phyloP scores from a whole-genome alignment of 73 alveolate species.

The Paraurostyla sp. region DNA sequence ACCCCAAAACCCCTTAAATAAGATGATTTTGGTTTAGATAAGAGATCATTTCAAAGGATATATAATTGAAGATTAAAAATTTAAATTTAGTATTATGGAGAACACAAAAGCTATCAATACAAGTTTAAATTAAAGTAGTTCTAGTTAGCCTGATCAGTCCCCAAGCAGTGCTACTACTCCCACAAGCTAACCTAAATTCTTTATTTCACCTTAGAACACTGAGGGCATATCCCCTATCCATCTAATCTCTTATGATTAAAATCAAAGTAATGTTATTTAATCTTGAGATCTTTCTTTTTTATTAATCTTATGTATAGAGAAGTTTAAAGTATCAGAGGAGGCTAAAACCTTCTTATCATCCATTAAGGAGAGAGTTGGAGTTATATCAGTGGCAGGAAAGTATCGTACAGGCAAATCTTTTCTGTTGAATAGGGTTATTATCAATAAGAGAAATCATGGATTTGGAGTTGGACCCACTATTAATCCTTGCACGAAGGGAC shows the following conservation, averaged over 20 bases:
- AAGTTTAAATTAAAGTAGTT: neutral
- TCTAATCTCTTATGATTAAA: neutral
- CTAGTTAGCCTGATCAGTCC: neutral
- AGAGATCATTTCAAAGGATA: too few species aligned
- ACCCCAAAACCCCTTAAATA: too few species aligned
- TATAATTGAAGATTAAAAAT: too few species aligned
- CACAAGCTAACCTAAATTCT: neutral
- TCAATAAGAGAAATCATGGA: slow-evolving; percentile 78
- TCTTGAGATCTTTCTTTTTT: neutral
- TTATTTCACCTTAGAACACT: neutral
- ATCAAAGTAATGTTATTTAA: too few species aligned
- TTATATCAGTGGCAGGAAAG: slow-evolving; percentile 92
- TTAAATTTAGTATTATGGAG: slow-evolving; percentile 14
- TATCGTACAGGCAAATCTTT: slow-evolving; percentile 94
- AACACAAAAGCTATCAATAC: too few species aligned
- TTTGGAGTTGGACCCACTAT: slow-evolving; percentile 94
- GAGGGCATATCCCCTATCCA: slow-evolving; percentile 42
- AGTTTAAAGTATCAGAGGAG: slow-evolving; percentile 74
- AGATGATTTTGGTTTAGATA: too few species aligned
- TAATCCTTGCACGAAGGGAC: slow-evolving; percentile 92
- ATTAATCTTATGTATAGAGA: slow-evolving; percentile 2
- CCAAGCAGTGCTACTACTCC: too few species aligned
- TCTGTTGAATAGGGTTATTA: slow-evolving; percentile 87
- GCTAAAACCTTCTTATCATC: slow-evolving; percentile 56
- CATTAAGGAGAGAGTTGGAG: slow-evolving; percentile 83